Evolutionary conservation across 2,329 filamentous ascomycete genomes (phyloP), one percentile per base, ranked within the genome.

Genomic region (Reticulascus tulasneorum): DNA sequence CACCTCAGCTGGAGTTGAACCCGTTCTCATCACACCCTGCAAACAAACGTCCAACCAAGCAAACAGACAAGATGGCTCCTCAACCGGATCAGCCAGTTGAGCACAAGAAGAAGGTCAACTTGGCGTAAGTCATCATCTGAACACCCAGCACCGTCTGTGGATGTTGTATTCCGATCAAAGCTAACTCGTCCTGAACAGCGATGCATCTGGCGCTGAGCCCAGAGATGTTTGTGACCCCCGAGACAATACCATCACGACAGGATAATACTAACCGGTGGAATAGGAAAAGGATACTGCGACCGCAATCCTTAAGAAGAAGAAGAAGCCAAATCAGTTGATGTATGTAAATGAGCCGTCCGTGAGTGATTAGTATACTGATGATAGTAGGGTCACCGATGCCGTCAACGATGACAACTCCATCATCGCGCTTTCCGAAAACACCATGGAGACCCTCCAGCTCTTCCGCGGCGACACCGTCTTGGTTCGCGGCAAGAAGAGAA

Each of bases 301-400:
- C 29, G 93, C 93, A 51, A 98, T 98, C 55, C 79, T 98, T 58
- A 97, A 96, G 76, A 97, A 97, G 79, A 98, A 98, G 85, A 98
- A 98, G 90, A 98, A 98, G 87, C 90, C 90, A 55, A 98, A 98
- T 71, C 94, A 91, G 59, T 71, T 98, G 64, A 94, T 98, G 89
- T 94, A 75, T 64, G 83, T 65, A 52, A 29, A 24, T 32, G n/a
- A 16, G 29, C 20, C 25, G 25, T 35, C 32, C 26, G 31, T 21
- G 10, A 33, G 26, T 19, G 29, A 37, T 34, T 23, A 16, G n/a
- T 18, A 15, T 15, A 39, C 44, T 46, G 25, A 23, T 29, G 29
- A 37, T 43, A 44, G 54, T 56, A 95, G 89, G 72, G 93, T 98
- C 50, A 97, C 93, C 59, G 94, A 98, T 79, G 90, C 93, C 64